Conservation (phyloP, 1,139 yeast species). For the Magnusiomyces sp. region DNA sequence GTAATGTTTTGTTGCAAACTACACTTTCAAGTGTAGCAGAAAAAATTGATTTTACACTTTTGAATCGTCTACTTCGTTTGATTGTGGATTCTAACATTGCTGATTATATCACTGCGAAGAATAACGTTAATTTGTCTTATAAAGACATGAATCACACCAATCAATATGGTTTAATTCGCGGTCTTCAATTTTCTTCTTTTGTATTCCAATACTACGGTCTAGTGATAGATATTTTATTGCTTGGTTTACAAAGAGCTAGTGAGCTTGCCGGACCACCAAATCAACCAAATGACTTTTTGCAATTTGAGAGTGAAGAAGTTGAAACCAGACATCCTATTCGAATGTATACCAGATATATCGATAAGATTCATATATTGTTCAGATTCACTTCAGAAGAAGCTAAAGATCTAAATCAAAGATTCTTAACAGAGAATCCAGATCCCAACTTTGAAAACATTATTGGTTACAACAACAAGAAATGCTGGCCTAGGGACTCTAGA, state of each 20-base stretch:
- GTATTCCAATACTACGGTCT: constrained; percentile 86
- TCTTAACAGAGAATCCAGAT: constrained; percentile 77
- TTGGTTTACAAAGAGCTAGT: constrained; percentile 80
- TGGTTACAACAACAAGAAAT: constrained; percentile 78
- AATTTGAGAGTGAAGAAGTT: constrained; percentile 49
- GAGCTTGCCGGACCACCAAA: constrained; percentile 72
- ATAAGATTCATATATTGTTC: constrained; percentile 71
- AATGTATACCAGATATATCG: constrained; percentile 74
- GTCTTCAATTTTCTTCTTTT: constrained; percentile 85
- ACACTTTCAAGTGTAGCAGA: constrained; percentile 64
- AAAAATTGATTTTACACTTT: constrained; percentile 76
- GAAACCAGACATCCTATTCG: constrained; percentile 70
- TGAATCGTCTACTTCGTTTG: constrained; percentile 71
- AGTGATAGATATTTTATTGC: constrained; percentile 66
- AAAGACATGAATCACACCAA: constrained; percentile 95
- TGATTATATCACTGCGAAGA: constrained; percentile 88
- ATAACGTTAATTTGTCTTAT: constrained; percentile 70
- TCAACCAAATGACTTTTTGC: constrained; percentile 69
- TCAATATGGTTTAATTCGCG: constrained; percentile 79
- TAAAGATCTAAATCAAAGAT: constrained; percentile 66
- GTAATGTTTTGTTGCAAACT: constrained; percentile 79
- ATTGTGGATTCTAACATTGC: constrained; percentile 88
- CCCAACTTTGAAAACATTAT: constrained; percentile 82
- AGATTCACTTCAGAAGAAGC: constrained; percentile 69
- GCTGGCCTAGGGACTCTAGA: constrained; percentile 92